Base-by-base conservation (phyloP, 768 basidiomycete species). In the Pleurotus platypus region DNA sequence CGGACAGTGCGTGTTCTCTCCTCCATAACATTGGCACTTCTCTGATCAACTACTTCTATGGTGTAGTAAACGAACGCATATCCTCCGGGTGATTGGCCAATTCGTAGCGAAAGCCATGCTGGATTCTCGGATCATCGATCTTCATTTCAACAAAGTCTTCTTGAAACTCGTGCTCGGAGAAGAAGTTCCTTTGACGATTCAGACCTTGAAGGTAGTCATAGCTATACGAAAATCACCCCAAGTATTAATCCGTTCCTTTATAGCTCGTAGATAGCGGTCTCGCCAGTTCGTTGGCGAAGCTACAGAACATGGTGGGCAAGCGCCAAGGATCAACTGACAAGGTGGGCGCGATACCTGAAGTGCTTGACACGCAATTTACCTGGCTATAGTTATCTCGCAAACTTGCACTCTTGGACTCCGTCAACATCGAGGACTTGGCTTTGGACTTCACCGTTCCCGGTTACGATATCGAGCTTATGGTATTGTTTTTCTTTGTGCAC, bases 381-480 rank as follows among this genome's bases (percentile, higher is more conserved):
- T 22, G 22, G 35, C 13, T n/a, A 2, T 56, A 86, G 79, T 71
- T 85, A 24, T 73, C 78, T 47, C 78, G 79, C 58, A 86, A 87
- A 63, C 72, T 84, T 48, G 77, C 79, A 46, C 66, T 79, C 60
- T 76, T 84, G 68, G 82, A 87, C 67, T 71, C 84, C 58, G 76
- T 89, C 38, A 84, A 78, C 18, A 76, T 98, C 15, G 89, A 92
- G 60, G 95, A 98, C 66, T 82, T 99, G 35, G 85, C 90, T 0
- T 81, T 99, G 16, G 97, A 99, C 73, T 99, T 98, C 71, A 98
- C 96, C 6, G 79, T 98, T 15, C 97, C 97, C 7, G 97, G 97
- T 12, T 94, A 96, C 67, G 87, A 94, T 66, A 90, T 98, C 57
- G 93, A 97, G 69, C 80, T 98, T 26, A 84, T 84, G 68, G 94